Evolutionary conservation across 176 grass and related monocot species (phyloP), one percentile per base, ranked within the genome.

Genomic region (Cocos nucifera): DNA sequence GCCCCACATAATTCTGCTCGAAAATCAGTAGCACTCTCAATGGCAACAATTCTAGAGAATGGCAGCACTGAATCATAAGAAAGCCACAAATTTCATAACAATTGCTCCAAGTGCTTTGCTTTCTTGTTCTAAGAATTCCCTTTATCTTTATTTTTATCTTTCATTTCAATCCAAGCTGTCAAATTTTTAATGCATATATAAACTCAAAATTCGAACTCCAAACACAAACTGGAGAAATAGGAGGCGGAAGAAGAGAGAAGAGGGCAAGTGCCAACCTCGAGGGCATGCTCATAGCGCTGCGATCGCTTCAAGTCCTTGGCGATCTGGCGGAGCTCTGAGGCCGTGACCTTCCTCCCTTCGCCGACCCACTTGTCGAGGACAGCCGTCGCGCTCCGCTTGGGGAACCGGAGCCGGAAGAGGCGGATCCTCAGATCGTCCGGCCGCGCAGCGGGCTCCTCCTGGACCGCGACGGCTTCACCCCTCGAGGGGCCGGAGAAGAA

Each of bases 231-330:
- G 35, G 35, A 44, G 35, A 44, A 44, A 44, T 12, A 44, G 35
- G 35, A 44, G 35, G 4, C 28, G 28, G 9, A 12, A 44, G 35
- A 44, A 44, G 35, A 12, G 35, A 44, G 2, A n/a, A 58, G 15
- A 63, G 35, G 4, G 17, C 25, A 27, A 63, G 17, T 28, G 22
- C 54, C 82, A 32, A 85, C 83, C 75, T 91, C 69, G 59, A 91
- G 88, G 24, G 88, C 83, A 49, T 86, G 79, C 61, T 78, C 49
- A 57, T 91, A 80, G 54, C 88, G 79, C 22, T 66, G 58, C 14
- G 69, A 64, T 39, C 65, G 75, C 22, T 63, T 74, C 51, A 91
- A 83, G 59, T 26, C 69, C 54, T 8, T 16, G 50, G 82, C 15
- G 35, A 73, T 78, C 15, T 60, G 20, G 6, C 74, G 79, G 57